Percentiles rank a stretch among this genome's conserved stretches.
phyloP scores from a whole-genome alignment of 495 filamentous ascomycete genomes.

The Penicillium silybi region DNA sequence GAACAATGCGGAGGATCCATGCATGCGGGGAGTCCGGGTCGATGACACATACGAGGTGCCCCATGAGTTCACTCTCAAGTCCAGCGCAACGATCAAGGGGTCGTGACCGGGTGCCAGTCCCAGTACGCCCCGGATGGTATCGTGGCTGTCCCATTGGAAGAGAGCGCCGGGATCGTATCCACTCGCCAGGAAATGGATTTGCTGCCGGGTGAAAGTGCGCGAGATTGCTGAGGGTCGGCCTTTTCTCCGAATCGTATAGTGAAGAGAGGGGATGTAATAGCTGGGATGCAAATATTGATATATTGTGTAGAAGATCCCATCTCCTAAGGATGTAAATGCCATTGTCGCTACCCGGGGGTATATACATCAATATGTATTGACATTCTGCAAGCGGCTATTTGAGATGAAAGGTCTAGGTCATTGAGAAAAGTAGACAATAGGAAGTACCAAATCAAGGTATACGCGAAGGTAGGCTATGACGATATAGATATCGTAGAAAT shows the following conservation, averaged over 20 bases:
- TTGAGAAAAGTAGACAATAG: background rate
- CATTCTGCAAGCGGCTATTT: background rate
- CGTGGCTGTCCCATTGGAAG: background rate
- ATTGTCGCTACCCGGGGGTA: background rate
- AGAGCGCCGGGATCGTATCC: background rate
- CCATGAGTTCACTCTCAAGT: background rate
- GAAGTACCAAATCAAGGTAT: background rate
- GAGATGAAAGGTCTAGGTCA: background rate
- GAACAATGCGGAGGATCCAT: conserved; percentile 1
- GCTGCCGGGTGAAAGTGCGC: background rate
- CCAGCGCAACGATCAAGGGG: background rate
- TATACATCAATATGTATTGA: background rate
- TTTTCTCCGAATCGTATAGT: background rate
- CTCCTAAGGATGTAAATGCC: background rate
- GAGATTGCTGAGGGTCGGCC: background rate
- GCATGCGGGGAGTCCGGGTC: background rate
- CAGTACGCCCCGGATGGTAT: background rate
- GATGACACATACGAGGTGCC: conserved; percentile 4
- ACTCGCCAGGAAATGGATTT: background rate
- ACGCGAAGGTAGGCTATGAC: background rate
- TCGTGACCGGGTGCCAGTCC: background rate
- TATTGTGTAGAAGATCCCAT: too few species aligned
- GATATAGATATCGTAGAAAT: background rate
- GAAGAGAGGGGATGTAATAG: background rate
- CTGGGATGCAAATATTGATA: too few species aligned